A percentile compares a stretch with the other conserved stretches of the same genome.
Evolutionary conservation across 1,284 basidiomycete species (phyloP).

Genomic region (Trichosporon inkin): DNA sequence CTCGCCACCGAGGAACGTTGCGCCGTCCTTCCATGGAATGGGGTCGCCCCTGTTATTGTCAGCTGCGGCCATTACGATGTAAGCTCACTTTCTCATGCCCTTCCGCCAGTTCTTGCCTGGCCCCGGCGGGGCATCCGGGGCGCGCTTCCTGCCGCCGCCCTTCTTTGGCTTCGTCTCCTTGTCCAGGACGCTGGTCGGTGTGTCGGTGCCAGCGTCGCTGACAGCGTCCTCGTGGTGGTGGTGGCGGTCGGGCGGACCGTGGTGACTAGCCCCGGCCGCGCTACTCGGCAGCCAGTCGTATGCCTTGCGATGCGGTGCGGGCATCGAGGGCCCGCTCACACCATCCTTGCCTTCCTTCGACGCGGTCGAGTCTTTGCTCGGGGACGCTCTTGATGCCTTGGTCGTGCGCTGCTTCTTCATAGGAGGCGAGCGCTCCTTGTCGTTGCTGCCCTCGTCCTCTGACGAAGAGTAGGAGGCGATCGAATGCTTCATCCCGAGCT

Average conservation of each 20-base stretch:
- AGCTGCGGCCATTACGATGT: background rate
- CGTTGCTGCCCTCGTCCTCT: slow-evolving; percentile 25
- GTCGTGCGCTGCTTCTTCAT: slow-evolving; percentile 14
- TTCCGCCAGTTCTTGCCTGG: slow-evolving; percentile 43
- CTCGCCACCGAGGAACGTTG: slow-evolving; percentile 16
- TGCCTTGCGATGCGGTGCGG: slow-evolving; percentile 31
- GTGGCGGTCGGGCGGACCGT: slow-evolving; percentile 37
- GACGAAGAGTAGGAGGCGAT: slow-evolving; percentile 34
- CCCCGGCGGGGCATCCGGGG: slow-evolving; percentile 21
- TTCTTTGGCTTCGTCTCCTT: slow-evolving; percentile 27
- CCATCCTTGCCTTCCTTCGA: slow-evolving; percentile 4
- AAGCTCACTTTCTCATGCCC: slow-evolving; percentile 44
- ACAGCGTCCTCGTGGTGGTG: slow-evolving; percentile 10
- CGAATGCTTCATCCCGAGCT: slow-evolving; percentile 31
- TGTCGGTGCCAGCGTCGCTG: slow-evolving; percentile 10
- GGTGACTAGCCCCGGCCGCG: slow-evolving; percentile 39
- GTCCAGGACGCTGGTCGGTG: background rate
- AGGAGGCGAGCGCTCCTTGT: slow-evolving; percentile 15
- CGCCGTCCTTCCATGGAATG: slow-evolving; percentile 30
- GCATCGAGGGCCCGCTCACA: slow-evolving; percentile 9
- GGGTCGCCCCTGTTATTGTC: slow-evolving; percentile 26
- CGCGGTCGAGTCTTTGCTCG: background rate
- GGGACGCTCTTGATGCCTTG: background rate
- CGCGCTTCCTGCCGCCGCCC: slow-evolving; percentile 4
- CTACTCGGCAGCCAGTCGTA: slow-evolving; percentile 45